Evolutionary conservation across 2,329 filamentous ascomycete genomes (phyloP).

Genomic region (Curvularia eragrostidis): DNA sequence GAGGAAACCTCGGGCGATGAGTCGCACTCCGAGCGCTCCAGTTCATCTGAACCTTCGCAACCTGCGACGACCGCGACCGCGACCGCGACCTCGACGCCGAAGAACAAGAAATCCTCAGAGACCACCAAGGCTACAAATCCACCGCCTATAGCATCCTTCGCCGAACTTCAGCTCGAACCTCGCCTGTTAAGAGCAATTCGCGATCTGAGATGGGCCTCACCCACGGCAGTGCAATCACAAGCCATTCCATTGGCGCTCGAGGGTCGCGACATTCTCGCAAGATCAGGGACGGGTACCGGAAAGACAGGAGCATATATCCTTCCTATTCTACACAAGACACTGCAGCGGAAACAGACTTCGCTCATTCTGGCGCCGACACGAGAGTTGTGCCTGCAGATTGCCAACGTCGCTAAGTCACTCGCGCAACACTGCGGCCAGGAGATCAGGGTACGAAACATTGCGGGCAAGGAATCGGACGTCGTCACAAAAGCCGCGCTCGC

Average conservation of each 20-base stretch:
- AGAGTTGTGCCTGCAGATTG: conserved; percentile 91
- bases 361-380: conserved; percentile 92
- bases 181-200: conserved; percentile 85
- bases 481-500: conserved; percentile 87
- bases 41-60: conserved; percentile 10
- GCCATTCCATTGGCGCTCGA: conserved; percentile 87
- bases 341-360: conserved; percentile 80
- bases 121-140: not conserved
- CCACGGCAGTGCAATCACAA: conserved; percentile 86
- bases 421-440: conserved; percentile 85
- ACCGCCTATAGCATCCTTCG: conserved; percentile 62
- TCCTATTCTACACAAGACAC: conserved; percentile 82
- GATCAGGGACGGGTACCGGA: conserved; percentile 92
- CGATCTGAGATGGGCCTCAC: conserved; percentile 81
- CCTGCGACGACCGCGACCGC: not conserved
- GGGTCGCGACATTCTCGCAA: conserved; percentile 87
- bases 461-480: conserved; percentile 86
- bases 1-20: conserved; percentile 41
- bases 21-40: conserved; percentile 27
- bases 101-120: conserved; percentile 14
- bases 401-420: conserved; percentile 77
- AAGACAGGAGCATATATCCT: conserved; percentile 97
- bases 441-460: conserved; percentile 82
- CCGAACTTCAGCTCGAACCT: conserved; percentile 79
- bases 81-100: conserved; percentile 1